Base-by-base conservation (phyloP, 2,329 filamentous ascomycete genomes). In the Rhytidhysteron rufulum region DNA sequence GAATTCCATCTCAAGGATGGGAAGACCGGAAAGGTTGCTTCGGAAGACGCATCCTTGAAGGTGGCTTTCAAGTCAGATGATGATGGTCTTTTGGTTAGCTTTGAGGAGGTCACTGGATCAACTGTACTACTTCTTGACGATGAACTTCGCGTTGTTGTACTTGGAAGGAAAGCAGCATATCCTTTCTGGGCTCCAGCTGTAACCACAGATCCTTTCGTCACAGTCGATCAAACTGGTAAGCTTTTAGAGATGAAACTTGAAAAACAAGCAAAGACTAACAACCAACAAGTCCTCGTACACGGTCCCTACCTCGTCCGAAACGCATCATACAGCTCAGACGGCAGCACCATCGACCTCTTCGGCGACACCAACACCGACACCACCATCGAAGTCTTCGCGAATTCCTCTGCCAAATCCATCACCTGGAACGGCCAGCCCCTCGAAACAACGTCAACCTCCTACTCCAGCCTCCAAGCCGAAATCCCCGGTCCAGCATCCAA, bases 41-140 rank as follows among this genome's bases (percentile, higher is more conserved):
- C 63, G 1, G 66, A 68, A 15, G 54, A 67, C 11, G 62, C 66
- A 4, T 68, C 69, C 32, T 67, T 64, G 15, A 66, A 62, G 17
- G 62, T 73, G 15, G 61, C 65, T 3, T 68, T 77, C 40, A 58
- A 71, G 33, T 49, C 62, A 0, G 68, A 69, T 7, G 60, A 65
- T 6, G 46, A 57, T 16, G 66, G 64, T 25, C 41, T 63, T 7
- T 58, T 59, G 1, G 52, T 59, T 32, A 60, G 51, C 18, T 55
- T 67, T n/a, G 47, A 48, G 31, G 50, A 55, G 25, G 54, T 60
- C 2, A 47, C 45, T n/a, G 66, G 61, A 5, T 50, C 54, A 39
- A 62, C 45, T 3, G 60, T 69, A 0, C 43, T 66, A 11, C 43
- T 58, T 6, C 67, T 68, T 38, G 56, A 65, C 34, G 65, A 66